Conservation (phyloP, 2,329 filamentous ascomycete species). For the Alternaria alternata region DNA sequence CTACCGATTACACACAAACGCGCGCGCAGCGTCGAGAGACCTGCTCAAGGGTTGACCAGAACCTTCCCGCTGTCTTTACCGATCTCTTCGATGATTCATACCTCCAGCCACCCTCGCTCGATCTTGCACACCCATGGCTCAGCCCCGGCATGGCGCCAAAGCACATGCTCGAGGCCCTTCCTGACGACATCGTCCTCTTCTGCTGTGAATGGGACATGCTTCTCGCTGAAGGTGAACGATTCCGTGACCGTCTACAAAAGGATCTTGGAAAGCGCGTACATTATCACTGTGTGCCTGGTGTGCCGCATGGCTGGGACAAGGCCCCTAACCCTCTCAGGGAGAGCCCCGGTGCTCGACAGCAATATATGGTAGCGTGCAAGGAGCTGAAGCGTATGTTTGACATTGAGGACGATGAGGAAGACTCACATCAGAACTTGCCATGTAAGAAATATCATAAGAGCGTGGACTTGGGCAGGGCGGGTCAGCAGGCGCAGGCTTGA, state of each 20-base stretch:
- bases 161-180: conserved; percentile 62
- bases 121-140: conserved; percentile 66
- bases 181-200: conserved; percentile 68
- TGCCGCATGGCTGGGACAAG: conserved; percentile 73
- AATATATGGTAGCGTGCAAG: conserved; percentile 64
- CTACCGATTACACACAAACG: conserved; percentile 68
- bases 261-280: conserved; percentile 64
- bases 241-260: conserved; percentile 65
- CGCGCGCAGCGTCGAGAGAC: conserved; percentile 66
- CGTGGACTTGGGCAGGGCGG: conserved; percentile 13
- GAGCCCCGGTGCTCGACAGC: conserved; percentile 59
- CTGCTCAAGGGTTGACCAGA: conserved; percentile 61
- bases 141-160: conserved; percentile 65
- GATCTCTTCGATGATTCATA: conserved; percentile 62
- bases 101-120: conserved; percentile 57
- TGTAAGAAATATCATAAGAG: conserved; percentile 22
- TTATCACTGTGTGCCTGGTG: conserved; percentile 66
- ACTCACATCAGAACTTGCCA: conserved; percentile 13
- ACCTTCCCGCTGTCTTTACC: conserved; percentile 60
- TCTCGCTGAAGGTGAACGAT: conserved; percentile 67
- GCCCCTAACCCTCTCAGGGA: conserved; percentile 67
- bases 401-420: conserved; percentile 41
- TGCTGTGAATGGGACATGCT: conserved; percentile 74
- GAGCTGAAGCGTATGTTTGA: conserved; percentile 58
- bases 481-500: not conserved